These are phyloP conservation scores for Amanita rimosa DNA, from an alignment of 768 basidiomycete species.

Conservation along the genomic window DNA sequence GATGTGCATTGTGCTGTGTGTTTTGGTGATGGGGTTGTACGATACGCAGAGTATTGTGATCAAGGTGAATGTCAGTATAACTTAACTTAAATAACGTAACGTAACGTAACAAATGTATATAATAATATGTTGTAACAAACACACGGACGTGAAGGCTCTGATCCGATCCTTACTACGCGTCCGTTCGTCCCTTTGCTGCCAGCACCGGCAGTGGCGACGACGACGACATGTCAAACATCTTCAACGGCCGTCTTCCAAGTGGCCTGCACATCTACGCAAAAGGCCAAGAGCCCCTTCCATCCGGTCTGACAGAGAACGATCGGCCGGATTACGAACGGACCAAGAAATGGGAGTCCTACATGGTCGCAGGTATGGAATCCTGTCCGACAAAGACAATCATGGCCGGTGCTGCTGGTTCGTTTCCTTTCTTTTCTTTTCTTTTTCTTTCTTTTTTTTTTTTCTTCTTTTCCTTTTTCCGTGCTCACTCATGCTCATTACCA, in stretches of 20 bases:
- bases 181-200: neutral
- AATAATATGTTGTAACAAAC: no score
- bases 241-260: constrained; percentile 19
- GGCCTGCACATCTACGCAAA: constrained; percentile 70
- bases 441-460: constrained; percentile 7
- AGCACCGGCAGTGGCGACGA: neutral
- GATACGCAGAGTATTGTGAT: constrained; percentile 1
- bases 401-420: constrained; percentile 75
- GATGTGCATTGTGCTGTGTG: neutral
- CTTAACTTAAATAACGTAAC: no score
- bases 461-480: neutral
- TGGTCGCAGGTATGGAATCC: constrained; percentile 68
- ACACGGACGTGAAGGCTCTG: no score
- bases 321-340: constrained; percentile 50
- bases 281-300: constrained; percentile 83
- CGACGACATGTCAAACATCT: constrained; percentile 2
- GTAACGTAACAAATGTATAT: no score
- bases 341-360: constrained; percentile 70
- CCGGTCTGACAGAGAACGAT: constrained; percentile 77
- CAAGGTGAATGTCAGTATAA: constrained; percentile 1
- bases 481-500: no score
- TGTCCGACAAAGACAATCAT: constrained; percentile 77
- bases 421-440: neutral
- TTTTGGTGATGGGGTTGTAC: neutral
- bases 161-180: no score